Conservation (phyloP, 1,284 basidiomycete species). For the Stygiomarasmius scandens region DNA sequence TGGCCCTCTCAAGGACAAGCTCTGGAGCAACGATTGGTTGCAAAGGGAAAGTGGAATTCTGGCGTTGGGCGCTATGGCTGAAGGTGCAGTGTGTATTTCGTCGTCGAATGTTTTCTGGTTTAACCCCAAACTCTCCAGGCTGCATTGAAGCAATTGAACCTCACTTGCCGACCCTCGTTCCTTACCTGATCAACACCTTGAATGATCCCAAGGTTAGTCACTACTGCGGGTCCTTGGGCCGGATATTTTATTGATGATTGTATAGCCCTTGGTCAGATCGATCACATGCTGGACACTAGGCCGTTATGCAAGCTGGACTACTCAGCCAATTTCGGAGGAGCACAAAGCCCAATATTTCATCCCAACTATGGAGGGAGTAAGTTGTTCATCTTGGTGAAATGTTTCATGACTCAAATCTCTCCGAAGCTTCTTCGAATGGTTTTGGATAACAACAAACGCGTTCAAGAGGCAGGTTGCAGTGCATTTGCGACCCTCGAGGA, state of each 20-base stretch:
- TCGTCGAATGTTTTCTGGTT: no score
- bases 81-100: slow-evolving; percentile 61
- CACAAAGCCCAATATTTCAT: slow-evolving; percentile 92
- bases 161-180: slow-evolving; percentile 90
- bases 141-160: slow-evolving; percentile 96
- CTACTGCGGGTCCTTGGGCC: slow-evolving; percentile 11
- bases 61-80: slow-evolving; percentile 96
- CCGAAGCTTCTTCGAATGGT: slow-evolving; percentile 91
- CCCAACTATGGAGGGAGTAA: slow-evolving; percentile 96
- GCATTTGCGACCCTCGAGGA: slow-evolving; percentile 99
- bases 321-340: slow-evolving; percentile 78
- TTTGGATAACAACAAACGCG: slow-evolving; percentile 98
- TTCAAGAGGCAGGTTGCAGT: slow-evolving; percentile 98
- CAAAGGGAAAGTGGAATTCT: slow-evolving; percentile 96
- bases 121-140: no score
- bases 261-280: slow-evolving; percentile 91
- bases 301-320: slow-evolving; percentile 97
- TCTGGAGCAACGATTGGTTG: slow-evolving; percentile 94
- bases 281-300: slow-evolving; percentile 99
- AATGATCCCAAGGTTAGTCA: slow-evolving; percentile 83
- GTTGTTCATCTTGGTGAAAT: slow-evolving; percentile 36
- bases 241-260: neutral
- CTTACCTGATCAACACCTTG: slow-evolving; percentile 89
- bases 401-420: slow-evolving; percentile 1
- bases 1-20: slow-evolving; percentile 88